These are phyloP conservation scores for Brassica carinata DNA, from an alignment of 345 rosid genomes.

Conservation along the genomic window DNA sequence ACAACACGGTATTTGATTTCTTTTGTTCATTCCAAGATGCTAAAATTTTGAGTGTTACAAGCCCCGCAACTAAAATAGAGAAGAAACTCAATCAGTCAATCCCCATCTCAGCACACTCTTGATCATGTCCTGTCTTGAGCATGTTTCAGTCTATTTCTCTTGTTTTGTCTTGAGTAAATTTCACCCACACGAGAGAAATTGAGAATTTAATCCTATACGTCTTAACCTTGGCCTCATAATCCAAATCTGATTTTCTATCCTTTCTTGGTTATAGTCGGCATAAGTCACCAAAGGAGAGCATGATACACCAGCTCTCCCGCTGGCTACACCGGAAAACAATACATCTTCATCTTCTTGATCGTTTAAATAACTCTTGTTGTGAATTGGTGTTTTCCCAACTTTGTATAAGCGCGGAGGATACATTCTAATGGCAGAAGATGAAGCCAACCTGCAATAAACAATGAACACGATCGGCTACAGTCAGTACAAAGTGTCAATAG, in stretches of 20 bases:
- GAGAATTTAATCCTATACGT: no score
- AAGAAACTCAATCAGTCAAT: constrained; percentile 34
- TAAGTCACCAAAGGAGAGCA: constrained; percentile 46
- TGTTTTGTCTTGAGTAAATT: background rate
- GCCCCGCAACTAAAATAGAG: constrained; percentile 50
- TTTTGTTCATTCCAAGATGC: no score
- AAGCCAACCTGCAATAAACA: no score
- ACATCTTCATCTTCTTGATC: constrained; percentile 78
- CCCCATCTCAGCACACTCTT: constrained; percentile 43
- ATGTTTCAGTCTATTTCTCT: constrained; percentile 3
- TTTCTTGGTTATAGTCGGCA: constrained; percentile 44
- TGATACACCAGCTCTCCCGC: constrained; percentile 46
- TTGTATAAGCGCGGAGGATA: no score
- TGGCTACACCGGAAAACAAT: constrained; percentile 56
- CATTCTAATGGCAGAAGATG: no score
- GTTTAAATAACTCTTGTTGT: constrained; percentile 55
- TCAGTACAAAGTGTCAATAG: no score
- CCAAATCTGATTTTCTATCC: constrained; percentile 30
- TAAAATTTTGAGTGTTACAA: constrained; percentile 12
- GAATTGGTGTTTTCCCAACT: background rate
- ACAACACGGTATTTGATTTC: no score
- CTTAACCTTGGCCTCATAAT: constrained; percentile 8
- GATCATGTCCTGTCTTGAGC: constrained; percentile 17
- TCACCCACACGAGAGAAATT: background rate
- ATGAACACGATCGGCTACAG: no score